These are phyloP conservation scores for Dipteronia dyeriana DNA, from an alignment of 345 rosid genomes.

Conservation along the genomic window DNA sequence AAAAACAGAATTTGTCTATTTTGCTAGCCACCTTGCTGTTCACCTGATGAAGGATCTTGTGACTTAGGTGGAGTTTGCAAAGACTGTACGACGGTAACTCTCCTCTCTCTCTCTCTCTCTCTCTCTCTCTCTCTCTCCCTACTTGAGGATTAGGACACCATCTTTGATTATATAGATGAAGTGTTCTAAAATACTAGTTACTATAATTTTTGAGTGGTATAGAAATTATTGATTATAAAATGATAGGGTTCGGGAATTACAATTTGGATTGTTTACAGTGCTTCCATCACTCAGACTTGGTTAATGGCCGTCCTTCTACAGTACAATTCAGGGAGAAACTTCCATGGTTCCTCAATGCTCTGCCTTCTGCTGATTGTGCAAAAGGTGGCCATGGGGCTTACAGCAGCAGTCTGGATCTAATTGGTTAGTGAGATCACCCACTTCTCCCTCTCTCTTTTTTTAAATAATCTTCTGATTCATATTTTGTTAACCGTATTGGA, in stretches of 20 bases:
- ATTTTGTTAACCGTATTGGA: conserved; percentile 11
- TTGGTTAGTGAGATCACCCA: conserved; percentile 47
- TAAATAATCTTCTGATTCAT: conserved; percentile 15
- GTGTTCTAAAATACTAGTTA: not conserved
- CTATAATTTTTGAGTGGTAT: conserved; percentile 15
- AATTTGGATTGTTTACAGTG: conserved; percentile 59
- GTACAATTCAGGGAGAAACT: conserved; percentile 79
- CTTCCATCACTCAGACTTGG: conserved; percentile 79
- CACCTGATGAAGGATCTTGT: conserved; percentile 68
- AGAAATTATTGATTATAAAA: not conserved
- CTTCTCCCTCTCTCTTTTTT: conserved; percentile 11
- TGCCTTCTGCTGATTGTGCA: conserved; percentile 99
- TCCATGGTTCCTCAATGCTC: conserved; percentile 85
- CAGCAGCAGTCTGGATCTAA: conserved; percentile 73
- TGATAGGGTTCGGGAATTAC: conserved; percentile 23
- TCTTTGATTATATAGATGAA: not conserved
- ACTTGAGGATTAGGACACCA: not conserved
- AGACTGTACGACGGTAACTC: conserved; percentile 88
- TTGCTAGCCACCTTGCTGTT: conserved; percentile 89
- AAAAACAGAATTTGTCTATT: conserved; percentile 1
- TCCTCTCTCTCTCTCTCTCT: conserved; percentile 9
- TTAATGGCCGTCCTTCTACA: conserved; percentile 72
- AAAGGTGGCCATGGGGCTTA: conserved; percentile 99
- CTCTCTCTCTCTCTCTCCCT: conserved; percentile 17
- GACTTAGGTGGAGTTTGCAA: conserved; percentile 72